Evolutionary conservation across 345 rosid species (phyloP), one percentile per base, ranked within the genome.

Genomic region (Euclidium syriacum): DNA sequence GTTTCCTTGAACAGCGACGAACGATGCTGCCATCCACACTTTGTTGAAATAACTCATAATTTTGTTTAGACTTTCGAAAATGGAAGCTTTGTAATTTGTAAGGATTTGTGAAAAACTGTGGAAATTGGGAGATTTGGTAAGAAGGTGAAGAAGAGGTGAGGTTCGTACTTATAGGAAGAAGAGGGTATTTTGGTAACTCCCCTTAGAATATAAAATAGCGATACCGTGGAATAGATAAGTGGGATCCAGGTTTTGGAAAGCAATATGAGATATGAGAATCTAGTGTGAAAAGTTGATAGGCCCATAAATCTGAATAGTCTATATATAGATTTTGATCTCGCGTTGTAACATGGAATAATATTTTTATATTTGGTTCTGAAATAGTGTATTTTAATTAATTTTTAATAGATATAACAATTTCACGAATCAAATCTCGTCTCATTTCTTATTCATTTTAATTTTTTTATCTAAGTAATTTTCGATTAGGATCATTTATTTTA

Each of bases 1-100:
- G 65, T 74, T 84, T 43, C 89, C 77, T 67, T 83, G 96, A 10
- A 78, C 88, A 36, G 79, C 85, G 1, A 85, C 84, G 50, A 85
- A 78, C 38, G 81, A 76, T 10, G 95, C 86, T 20, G 91, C 94
- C 90, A 89, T 81, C 81, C 91, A 89, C 0, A 83, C 75, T 4
- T 81, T 56, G 80, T 80, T 86, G 36, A 89, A 8, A 62, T 62
- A 70, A 53, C 16, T 54, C 74, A 70, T 55, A 9, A 5, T 42
- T 3, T 5, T 5, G 4, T 3, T 4, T 4, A 26, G 48, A 19
- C 14, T 53, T 43, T 54, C 10, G 38, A 14, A n/a, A 5, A 4
- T 35, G 23, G 26, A 65, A 35, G 38, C 62, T 65, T 42, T 15
- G 2, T n/a, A n/a, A n/a, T n/a, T n/a, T n/a, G n/a, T n/a, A 32